Base-by-base conservation (phyloP, 352 stramenopile species). In the Pythium aristosporum region DNA sequence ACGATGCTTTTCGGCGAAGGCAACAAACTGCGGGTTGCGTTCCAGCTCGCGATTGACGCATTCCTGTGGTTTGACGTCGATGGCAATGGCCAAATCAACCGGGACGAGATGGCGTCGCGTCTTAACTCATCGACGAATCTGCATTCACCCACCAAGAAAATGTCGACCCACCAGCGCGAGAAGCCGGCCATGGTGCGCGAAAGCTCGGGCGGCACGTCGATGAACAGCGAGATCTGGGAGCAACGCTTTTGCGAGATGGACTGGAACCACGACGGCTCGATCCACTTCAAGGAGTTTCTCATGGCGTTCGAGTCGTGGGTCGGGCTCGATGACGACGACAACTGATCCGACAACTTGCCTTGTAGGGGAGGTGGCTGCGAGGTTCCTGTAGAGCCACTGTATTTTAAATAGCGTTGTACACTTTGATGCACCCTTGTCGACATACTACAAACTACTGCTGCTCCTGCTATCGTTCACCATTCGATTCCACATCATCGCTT, bases 281-380 rank as follows among this genome's bases (percentile, higher is more conserved):
- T 95, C 58, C 86, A 94, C 16, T 96, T 94, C 64, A 94, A 92
- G 57, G 88, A 96, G 64, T 96, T 96, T 59, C 75, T 96, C 49
- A 85, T 92, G 73, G 86, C 87, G 18, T 96, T 95, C 57, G 83
- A 90, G 52, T 92, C 83, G 9, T 96, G 87, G 85, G 82, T 96
- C 16, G 87, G 87, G 15, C 73, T 93, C 5, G 84, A 95, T 50
- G 85, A 92, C 44, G 81, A 89, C 7, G 61, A 44, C 16, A 61
- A 67, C 8, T 57, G 25, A 30, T 30, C 25, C 25, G 25, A 30
- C 25, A 5, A 30, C 25, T 30, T 30, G 25, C 25, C 25, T 30
- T 30, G 25, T 2, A 30, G 25, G 25, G 25, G 21, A 50, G 53
- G 4, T 34, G 23, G 15, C 50, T 43, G 28, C 32, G 46, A 60